A percentile compares a stretch with the other conserved stretches of the same genome.
phyloP scores from a whole-genome alignment of 345 rosid genomes.

The Cardamine occulta region DNA sequence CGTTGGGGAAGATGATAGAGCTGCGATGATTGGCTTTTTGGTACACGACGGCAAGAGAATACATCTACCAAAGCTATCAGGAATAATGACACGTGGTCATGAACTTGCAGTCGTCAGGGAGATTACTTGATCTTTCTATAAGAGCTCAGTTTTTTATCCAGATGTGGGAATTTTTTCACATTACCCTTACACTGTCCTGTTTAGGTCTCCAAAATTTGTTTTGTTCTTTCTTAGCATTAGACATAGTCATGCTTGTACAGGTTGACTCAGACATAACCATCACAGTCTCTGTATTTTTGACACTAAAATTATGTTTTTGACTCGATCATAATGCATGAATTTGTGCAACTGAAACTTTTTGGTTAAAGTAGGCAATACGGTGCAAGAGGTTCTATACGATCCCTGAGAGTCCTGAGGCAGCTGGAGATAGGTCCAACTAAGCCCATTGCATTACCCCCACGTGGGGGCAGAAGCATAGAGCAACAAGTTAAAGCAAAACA shows the following conservation, averaged over 20 bases:
- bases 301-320: neutral
- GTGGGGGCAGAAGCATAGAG: no score
- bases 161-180: constrained; percentile 56
- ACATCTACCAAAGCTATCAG: neutral
- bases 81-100: constrained; percentile 10
- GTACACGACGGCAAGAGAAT: constrained; percentile 8
- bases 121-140: constrained; percentile 37
- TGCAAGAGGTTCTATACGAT: neutral
- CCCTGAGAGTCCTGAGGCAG: no score
- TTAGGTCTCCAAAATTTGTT: constrained; percentile 31
- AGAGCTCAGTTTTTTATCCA: constrained; percentile 44
- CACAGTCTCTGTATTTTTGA: constrained; percentile 19
- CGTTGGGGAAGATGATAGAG: constrained; percentile 21
- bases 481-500: no score
- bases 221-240: constrained; percentile 36
- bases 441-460: no score
- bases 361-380: neutral
- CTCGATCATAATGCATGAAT: neutral
- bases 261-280: constrained; percentile 17
- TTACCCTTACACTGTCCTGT: constrained; percentile 67
- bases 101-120: neutral
- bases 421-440: no score
- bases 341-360: neutral
- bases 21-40: constrained; percentile 65
- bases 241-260: constrained; percentile 36